A percentile compares a stretch with the other conserved stretches of the same genome.
Evolutionary conservation across 441 rosid species (phyloP).

Genomic region (Breynia disticha): DNA sequence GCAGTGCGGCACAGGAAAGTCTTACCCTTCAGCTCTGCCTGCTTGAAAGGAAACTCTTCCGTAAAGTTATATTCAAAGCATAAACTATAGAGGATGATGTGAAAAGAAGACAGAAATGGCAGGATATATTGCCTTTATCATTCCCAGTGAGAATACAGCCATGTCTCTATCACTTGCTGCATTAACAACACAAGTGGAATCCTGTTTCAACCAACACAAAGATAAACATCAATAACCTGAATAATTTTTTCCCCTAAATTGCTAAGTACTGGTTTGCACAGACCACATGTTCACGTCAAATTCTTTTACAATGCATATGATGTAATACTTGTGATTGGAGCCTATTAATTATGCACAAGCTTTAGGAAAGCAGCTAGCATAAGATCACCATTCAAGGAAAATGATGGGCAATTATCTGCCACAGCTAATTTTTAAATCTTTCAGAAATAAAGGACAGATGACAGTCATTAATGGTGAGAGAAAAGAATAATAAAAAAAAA

Average conservation of each 20-base stretch:
- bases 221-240: slow-evolving; percentile 13
- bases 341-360: no score
- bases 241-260: slow-evolving; percentile 4
- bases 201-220: slow-evolving; percentile 37
- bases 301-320: no score
- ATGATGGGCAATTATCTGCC: no score
- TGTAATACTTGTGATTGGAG: no score
- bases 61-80: slow-evolving; percentile 9
- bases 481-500: no score
- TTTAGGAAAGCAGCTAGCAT: no score
- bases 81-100: slow-evolving; percentile 9
- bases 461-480: no score
- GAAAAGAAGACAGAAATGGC: slow-evolving; percentile 8
- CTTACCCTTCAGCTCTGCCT: slow-evolving; percentile 87
- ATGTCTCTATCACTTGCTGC: slow-evolving; percentile 93
- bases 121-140: slow-evolving; percentile 63
- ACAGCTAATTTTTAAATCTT: no score
- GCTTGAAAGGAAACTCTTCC: slow-evolving; percentile 22
- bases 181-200: slow-evolving; percentile 85
- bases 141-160: slow-evolving; percentile 92
- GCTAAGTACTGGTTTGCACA: background rate
- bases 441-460: no score
- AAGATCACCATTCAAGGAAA: no score
- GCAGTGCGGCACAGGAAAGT: slow-evolving; percentile 92
- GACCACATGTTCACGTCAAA: no score